Percentiles rank a stretch among this genome's conserved stretches.
Conservation (phyloP, 2,329 filamentous ascomycete species). For the Parastagonospora avenae region DNA sequence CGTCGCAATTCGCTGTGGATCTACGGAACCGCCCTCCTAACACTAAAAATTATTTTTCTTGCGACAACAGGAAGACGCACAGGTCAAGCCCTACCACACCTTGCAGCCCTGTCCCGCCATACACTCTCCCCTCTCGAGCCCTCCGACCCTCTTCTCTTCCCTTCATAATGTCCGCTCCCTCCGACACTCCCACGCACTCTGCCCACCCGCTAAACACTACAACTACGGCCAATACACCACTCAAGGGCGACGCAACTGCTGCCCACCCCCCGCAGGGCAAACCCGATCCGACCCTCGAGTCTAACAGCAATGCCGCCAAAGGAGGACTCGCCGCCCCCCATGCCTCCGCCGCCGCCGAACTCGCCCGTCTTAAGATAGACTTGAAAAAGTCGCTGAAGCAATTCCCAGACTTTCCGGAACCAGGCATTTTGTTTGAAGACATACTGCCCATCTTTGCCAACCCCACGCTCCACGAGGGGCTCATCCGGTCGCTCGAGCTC, state of each 20-base stretch:
- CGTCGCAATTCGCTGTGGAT: background rate
- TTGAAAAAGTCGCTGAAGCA: slow-evolving; percentile 77
- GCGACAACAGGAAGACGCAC: background rate
- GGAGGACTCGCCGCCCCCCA: slow-evolving; percentile 55
- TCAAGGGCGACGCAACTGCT: slow-evolving; percentile 33
- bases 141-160: slow-evolving; percentile 14
- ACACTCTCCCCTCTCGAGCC: slow-evolving; percentile 7
- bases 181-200: slow-evolving; percentile 25
- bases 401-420: slow-evolving; percentile 89
- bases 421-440: slow-evolving; percentile 95
- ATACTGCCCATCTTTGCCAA: slow-evolving; percentile 95
- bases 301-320: slow-evolving; percentile 51
- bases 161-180: slow-evolving; percentile 39
- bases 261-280: slow-evolving; percentile 37
- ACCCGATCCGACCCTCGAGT: slow-evolving; percentile 42
- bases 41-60: background rate
- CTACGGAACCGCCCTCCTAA: background rate
- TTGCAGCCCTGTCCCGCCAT: slow-evolving; percentile 6
- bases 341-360: slow-evolving; percentile 58
- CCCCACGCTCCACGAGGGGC: slow-evolving; percentile 71
- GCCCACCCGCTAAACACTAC: slow-evolving; percentile 24
- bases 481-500: slow-evolving; percentile 84
- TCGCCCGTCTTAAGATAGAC: slow-evolving; percentile 64
- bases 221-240: slow-evolving; percentile 20
- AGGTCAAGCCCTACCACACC: slow-evolving; percentile 1